Evolutionary conservation across 768 basidiomycete genomes (phyloP), one percentile per base, ranked within the genome.

Genomic region (Boletus huronensis): DNA sequence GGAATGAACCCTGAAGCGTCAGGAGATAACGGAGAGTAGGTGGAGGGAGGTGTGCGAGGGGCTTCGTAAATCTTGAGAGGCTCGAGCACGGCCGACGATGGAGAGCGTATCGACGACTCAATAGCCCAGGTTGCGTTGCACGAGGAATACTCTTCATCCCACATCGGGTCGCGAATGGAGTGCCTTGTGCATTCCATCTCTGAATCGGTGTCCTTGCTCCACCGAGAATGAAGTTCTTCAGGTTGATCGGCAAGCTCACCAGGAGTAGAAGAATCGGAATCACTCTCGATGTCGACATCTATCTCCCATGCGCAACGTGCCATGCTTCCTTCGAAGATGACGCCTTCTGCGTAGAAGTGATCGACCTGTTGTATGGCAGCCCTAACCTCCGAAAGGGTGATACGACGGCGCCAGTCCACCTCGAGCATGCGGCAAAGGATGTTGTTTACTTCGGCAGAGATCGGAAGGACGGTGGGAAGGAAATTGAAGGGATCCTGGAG

Each of bases 381-480:
- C 31, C 85, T 81, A 50, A 90, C 72, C 55, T 70, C 71, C 19
- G 66, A 63, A 25, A 85, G 52, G 68, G 80, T 64, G 70, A 78
- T 71, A 65, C 82, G 74, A 48, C 72, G 63, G 28, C 65, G 72
- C 74, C 88, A 90, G 68, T 92, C 82, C 53, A 89, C 72, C 28
- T 83, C 77, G 52, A 95, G 82, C 72, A 90, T 83, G 53, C 82
- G 82, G 46, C 84, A 79, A 40, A 95, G 81, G 48, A 94, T 77
- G 35, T 79, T 77, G 74, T 93, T 90, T 48, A 87, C 77, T 62
- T 86, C 81, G 4, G 73, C 65, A 6, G 90, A 93, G 57, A 95
- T 84, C 13, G 92, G 92, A 26, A 93, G 83, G 63, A 91, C 88
- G 47, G 82, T 82, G 25, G 85, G 86, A n/a, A 98, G 82, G 76